Evolutionary conservation across 2,329 filamentous ascomycete species (phyloP).

Genomic region (Aspergillus versicolor): DNA sequence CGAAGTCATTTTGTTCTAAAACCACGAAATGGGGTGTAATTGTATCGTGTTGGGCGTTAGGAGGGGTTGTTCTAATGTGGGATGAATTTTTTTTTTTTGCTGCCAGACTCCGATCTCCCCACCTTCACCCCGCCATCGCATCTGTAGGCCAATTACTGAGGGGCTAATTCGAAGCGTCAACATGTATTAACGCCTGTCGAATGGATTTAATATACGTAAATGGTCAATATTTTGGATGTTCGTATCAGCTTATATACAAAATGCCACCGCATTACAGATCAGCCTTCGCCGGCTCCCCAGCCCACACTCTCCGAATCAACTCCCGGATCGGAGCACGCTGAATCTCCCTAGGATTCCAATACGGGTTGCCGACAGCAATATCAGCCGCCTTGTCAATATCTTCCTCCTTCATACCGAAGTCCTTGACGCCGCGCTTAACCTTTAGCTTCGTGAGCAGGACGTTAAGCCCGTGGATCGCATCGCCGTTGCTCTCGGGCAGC

Average conservation of each 20-base stretch:
- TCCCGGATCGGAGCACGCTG: slow-evolving; percentile 55
- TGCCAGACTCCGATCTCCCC: slow-evolving; percentile 25
- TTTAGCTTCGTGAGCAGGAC: slow-evolving; percentile 53
- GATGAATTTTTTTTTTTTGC: slow-evolving; percentile 21
- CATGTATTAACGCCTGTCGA: background rate
- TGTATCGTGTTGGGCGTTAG: background rate
- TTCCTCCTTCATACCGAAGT: slow-evolving; percentile 59
- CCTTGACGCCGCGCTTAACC: slow-evolving; percentile 54
- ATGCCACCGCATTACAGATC: slow-evolving; percentile 44
- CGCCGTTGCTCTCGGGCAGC: slow-evolving; percentile 57
- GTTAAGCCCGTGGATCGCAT: slow-evolving; percentile 60
- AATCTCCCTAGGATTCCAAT: slow-evolving; percentile 59
- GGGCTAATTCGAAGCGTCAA: background rate
- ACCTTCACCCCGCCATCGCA: slow-evolving; percentile 35
- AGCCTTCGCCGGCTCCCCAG: slow-evolving; percentile 57
- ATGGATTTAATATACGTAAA: background rate
- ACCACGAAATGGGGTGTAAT: background rate
- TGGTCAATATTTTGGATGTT: background rate
- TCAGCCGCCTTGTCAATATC: slow-evolving; percentile 61
- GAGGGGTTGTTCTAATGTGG: slow-evolving; percentile 9
- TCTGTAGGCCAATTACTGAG: slow-evolving; percentile 20
- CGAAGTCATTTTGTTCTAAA: slow-evolving; percentile 23
- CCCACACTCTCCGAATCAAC: slow-evolving; percentile 60
- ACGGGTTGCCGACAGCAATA: slow-evolving; percentile 58
- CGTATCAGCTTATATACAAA: slow-evolving; percentile 5